These are phyloP conservation scores for Stygiomarasmius scandens DNA, from an alignment of 1,284 basidiomycete species.

Conservation along the genomic window DNA sequence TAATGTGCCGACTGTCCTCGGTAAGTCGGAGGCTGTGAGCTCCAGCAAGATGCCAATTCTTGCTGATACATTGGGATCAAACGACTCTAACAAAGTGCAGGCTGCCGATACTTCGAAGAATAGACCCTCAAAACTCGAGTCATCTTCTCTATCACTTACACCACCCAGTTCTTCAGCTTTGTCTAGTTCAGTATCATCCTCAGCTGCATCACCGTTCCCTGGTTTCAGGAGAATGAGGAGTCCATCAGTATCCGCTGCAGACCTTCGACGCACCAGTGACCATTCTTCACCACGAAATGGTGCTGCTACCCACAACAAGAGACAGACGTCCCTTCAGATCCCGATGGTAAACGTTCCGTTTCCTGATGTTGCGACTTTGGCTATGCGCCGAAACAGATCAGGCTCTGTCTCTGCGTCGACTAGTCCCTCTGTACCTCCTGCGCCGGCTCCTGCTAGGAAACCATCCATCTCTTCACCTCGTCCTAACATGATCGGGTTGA, in stretches of 20 bases:
- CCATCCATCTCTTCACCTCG: neutral
- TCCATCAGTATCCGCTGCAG: neutral
- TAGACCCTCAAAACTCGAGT: neutral
- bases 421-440: neutral
- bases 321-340: neutral
- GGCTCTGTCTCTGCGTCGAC: neutral
- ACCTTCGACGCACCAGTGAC: neutral
- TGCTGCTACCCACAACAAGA: neutral
- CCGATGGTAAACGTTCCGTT: neutral
- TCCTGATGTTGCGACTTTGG: constrained; percentile 5
- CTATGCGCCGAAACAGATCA: constrained; percentile 4
- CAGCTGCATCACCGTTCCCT: neutral
- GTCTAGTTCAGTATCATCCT: neutral
- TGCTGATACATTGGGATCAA: too few relatives aligned
- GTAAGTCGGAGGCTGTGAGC: too few relatives aligned
- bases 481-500: neutral
- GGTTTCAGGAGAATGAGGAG: neutral
- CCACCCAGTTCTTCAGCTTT: neutral
- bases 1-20: too few relatives aligned
- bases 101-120: neutral
- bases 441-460: neutral
- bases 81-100: neutral
- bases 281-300: neutral
- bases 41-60: too few relatives aligned
- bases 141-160: neutral